Evolutionary conservation across 495 filamentous ascomycete genomes (phyloP).

Genomic region (Opeltia flavorubescens): DNA sequence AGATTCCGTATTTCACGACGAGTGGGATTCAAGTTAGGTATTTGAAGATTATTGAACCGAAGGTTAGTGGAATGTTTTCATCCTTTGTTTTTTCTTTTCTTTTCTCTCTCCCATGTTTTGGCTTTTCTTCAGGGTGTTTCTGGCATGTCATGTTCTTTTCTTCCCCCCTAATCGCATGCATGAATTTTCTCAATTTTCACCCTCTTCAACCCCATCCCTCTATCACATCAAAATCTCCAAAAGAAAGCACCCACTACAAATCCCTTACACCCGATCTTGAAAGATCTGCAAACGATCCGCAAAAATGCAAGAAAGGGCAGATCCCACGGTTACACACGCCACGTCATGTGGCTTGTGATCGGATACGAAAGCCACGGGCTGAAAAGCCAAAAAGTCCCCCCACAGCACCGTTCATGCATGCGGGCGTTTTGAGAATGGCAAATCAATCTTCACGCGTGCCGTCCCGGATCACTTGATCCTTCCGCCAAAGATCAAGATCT

Average conservation of each 20-base stretch:
- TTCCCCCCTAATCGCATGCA: background rate
- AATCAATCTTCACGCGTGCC: background rate
- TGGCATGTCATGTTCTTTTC: background rate
- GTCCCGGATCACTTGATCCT: constrained; percentile 1
- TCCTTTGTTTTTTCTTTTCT: background rate
- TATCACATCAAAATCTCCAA: too few species aligned
- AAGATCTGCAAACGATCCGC: too few species aligned
- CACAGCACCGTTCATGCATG: background rate
- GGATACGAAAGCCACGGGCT: too few species aligned
- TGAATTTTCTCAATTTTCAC: too few species aligned
- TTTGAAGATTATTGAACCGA: constrained; percentile 98
- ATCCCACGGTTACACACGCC: too few species aligned
- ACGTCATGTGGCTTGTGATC: constrained; percentile 3
- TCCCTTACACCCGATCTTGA: too few species aligned
- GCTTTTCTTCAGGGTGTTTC: background rate
- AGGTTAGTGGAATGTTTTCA: constrained; percentile 45
- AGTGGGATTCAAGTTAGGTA: constrained; percentile 97
- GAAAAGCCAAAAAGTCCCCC: too few species aligned
- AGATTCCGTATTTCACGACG: constrained; percentile 99
- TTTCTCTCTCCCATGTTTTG: background rate
- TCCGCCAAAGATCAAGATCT: constrained; percentile 2
- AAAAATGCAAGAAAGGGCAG: too few species aligned
- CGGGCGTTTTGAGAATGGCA: background rate
- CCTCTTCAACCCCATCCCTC: too few species aligned
- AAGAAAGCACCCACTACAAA: too few species aligned